phyloP scores from a whole-genome alignment of 805 yeast species.

The Starmerella tilneyi region DNA sequence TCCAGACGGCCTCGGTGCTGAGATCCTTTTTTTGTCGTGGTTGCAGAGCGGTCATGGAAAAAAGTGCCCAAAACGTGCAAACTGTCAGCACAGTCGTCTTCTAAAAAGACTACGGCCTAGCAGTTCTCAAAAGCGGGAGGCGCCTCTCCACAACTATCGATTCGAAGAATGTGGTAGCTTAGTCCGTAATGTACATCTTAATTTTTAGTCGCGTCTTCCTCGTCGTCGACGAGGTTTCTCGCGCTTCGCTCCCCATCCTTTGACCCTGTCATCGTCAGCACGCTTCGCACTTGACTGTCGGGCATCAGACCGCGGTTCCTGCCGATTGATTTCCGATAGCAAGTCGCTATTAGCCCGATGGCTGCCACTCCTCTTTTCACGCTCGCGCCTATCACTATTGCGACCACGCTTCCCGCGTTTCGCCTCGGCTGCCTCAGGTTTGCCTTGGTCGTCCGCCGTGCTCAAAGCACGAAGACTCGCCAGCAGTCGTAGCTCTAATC shows the following conservation, averaged over 20 bases:
- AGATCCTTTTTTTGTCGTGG: too few relatives aligned
- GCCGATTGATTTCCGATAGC: not conserved
- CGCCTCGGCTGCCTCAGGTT: constrained; percentile 1
- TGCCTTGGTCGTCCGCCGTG: not conserved
- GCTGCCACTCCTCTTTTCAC: not conserved
- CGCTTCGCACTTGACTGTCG: too few relatives aligned
- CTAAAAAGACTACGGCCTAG: too few relatives aligned
- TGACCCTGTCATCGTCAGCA: not conserved
- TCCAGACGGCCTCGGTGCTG: too few relatives aligned
- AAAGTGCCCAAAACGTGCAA: too few relatives aligned
- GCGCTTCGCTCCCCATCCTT: not conserved
- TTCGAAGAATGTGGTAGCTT: too few relatives aligned
- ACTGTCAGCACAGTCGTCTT: too few relatives aligned
- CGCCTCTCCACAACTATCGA: too few relatives aligned
- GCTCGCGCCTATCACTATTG: not conserved
- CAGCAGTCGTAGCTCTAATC: not conserved
- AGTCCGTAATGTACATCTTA: too few relatives aligned
- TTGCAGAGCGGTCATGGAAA: too few relatives aligned
- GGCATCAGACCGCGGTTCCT: not conserved
- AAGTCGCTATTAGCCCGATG: not conserved
- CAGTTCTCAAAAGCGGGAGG: too few relatives aligned
- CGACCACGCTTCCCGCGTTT: not conserved
- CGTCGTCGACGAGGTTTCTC: not conserved
- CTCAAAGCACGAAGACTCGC: not conserved
- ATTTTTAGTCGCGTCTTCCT: too few relatives aligned